phyloP scores from a whole-genome alignment of 306 rosid species.

The Rubus parviflorus region DNA sequence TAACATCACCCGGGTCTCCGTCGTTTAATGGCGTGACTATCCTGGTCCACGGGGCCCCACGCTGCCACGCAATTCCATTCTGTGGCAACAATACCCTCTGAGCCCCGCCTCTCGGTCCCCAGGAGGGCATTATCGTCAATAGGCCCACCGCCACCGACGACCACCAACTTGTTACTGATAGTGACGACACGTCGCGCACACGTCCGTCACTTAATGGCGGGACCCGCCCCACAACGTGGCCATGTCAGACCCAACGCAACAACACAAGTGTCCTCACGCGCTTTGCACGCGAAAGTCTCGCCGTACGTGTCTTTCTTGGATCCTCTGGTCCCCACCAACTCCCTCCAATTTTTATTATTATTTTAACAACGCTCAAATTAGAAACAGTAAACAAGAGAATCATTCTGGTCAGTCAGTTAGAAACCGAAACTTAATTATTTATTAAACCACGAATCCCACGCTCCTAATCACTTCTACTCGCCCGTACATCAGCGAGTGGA shows the following conservation, averaged over 20 bases:
- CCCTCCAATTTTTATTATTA: not conserved
- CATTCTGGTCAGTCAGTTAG: not conserved
- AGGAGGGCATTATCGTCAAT: not conserved
- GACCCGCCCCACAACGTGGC: slow-evolving; percentile 63
- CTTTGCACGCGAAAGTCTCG: slow-evolving; percentile 26
- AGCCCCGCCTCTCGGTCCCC: not conserved
- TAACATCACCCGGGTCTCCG: not conserved
- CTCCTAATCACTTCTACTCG: not conserved
- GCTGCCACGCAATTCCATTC: not conserved
- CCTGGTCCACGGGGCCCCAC: not conserved
- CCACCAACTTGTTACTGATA: slow-evolving; percentile 27
- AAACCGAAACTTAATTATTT: not conserved
- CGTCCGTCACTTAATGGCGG: slow-evolving; percentile 48
- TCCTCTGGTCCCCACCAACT: slow-evolving; percentile 24
- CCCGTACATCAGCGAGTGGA: not conserved
- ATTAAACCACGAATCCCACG: not conserved
- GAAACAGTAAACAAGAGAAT: not conserved
- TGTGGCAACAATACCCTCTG: not conserved
- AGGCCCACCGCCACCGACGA: slow-evolving; percentile 51
- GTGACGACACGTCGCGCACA: slow-evolving; percentile 31
- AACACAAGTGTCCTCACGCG: slow-evolving; percentile 64
- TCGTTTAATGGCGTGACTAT: not conserved
- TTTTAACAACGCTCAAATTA: not conserved
- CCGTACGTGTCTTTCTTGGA: slow-evolving; percentile 32
- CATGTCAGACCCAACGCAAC: slow-evolving; percentile 51